These are phyloP conservation scores for Przewalskia tangutica DNA, from an alignment of 257 asterid species.

Conservation along the genomic window DNA sequence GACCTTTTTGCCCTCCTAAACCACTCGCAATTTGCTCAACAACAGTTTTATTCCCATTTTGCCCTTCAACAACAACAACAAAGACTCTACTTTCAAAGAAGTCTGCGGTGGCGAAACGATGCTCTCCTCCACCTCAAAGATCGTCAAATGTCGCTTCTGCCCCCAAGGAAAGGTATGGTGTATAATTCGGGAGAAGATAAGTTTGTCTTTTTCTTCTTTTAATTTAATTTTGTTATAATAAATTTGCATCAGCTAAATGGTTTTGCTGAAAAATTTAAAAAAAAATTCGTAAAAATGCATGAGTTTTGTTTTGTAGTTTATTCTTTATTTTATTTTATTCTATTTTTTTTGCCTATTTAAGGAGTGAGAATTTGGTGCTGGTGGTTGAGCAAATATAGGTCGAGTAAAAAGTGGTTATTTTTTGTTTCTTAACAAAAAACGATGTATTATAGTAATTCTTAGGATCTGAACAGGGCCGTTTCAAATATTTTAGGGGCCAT, in stretches of 20 bases:
- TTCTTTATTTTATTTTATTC: neutral
- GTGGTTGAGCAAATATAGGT: conserved; percentile 4
- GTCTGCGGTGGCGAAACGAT: conserved; percentile 8
- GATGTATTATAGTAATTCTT: too few relatives aligned
- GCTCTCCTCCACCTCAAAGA: conserved; percentile 4
- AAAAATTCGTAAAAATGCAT: neutral
- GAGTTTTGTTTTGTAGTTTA: neutral
- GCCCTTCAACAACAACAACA: conserved; percentile 24
- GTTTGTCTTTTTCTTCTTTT: neutral
- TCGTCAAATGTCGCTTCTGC: conserved; percentile 28
- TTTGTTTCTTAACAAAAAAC: too few relatives aligned
- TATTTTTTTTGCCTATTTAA: neutral
- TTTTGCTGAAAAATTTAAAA: neutral
- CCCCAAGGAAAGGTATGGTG: conserved; percentile 49
- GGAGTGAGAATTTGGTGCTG: neutral
- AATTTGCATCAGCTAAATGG: neutral
- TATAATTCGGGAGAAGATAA: neutral
- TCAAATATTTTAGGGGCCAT: too few relatives aligned
- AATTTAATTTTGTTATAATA: neutral
- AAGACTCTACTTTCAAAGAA: conserved; percentile 15
- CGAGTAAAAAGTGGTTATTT: neutral
- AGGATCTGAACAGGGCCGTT: too few relatives aligned
- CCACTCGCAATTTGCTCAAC: conserved; percentile 12
- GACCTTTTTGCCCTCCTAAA: conserved; percentile 28
- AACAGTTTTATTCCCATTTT: conserved; percentile 11